Percentiles rank a stretch among this genome's conserved stretches.
phyloP scores from a whole-genome alignment of 2,329 filamentous ascomycete genomes.

The Aspergillus sp. region DNA sequence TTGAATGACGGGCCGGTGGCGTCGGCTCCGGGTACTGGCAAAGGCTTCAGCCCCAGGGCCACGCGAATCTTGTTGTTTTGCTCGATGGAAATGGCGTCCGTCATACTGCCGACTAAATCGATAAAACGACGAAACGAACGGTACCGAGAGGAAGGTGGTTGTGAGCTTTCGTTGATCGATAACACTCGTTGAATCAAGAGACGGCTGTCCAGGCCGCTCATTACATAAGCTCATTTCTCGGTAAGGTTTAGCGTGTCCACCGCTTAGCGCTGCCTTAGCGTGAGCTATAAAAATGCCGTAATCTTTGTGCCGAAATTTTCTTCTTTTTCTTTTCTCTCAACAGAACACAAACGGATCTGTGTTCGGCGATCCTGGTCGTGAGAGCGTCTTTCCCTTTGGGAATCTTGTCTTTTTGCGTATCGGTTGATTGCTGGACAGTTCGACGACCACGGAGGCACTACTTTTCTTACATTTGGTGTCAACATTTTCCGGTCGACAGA shows the following conservation, averaged over 20 bases:
- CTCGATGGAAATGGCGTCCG: conserved; percentile 74
- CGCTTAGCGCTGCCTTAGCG: conserved; percentile 34
- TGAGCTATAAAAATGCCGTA: conserved; percentile 26
- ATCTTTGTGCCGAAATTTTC: conserved; percentile 35
- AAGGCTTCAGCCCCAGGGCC: conserved; percentile 85
- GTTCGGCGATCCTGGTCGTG: conserved; percentile 74
- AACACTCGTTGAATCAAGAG: not conserved
- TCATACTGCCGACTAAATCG: conserved; percentile 40
- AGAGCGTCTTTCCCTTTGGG: conserved; percentile 27
- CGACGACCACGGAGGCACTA: conserved; percentile 85
- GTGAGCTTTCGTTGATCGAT: not conserved
- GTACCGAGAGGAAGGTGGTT: conserved; percentile 1
- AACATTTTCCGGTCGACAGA: conserved; percentile 91
- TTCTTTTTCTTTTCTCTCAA: conserved; percentile 46
- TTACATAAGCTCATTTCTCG: conserved; percentile 28
- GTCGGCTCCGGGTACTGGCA: conserved; percentile 75
- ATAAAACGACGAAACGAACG: not conserved
- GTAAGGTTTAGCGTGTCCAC: conserved; percentile 28
- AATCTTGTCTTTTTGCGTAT: conserved; percentile 57
- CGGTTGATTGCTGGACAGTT: conserved; percentile 85
- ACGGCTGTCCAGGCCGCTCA: not conserved
- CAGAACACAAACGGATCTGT: conserved; percentile 74
- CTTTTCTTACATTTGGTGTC: conserved; percentile 65
- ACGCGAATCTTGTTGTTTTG: conserved; percentile 92
- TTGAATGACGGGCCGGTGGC: conserved; percentile 62